These are phyloP conservation scores for Clarkia xantiana DNA, from an alignment of 345 rosid genomes.

Conservation along the genomic window DNA sequence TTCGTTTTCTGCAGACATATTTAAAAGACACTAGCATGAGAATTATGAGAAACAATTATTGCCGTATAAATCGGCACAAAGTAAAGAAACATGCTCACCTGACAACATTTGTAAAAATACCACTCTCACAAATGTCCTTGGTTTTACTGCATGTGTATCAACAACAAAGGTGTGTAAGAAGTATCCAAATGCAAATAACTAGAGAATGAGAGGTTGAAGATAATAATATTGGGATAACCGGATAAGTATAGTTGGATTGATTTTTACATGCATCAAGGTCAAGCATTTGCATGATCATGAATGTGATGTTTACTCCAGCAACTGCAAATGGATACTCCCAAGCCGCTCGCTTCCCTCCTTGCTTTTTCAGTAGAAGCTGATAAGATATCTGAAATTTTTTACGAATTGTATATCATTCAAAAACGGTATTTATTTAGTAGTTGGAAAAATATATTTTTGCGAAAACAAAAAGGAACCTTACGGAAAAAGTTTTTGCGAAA, in stretches of 20 bases:
- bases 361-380: slow-evolving; percentile 48
- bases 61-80: too few species aligned
- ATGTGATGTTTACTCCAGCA: slow-evolving; percentile 88
- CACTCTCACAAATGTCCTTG: slow-evolving; percentile 55
- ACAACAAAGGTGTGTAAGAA: not conserved
- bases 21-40: not conserved
- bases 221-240: too few species aligned
- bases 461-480: slow-evolving; percentile 12
- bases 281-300: slow-evolving; percentile 97
- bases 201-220: not conserved
- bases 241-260: slow-evolving; percentile 2
- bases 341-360: slow-evolving; percentile 68
- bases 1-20: slow-evolving; percentile 47
- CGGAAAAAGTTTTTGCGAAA: slow-evolving; percentile 81
- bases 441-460: not conserved
- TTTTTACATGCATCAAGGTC: slow-evolving; percentile 77
- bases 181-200: too few species aligned
- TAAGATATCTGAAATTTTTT: slow-evolving; percentile 44
- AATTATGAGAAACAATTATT: too few species aligned
- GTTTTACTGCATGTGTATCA: slow-evolving; percentile 45
- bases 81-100: slow-evolving; percentile 24
- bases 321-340: slow-evolving; percentile 99
- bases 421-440: not conserved
- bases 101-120: slow-evolving; percentile 78
- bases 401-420: not conserved